Evolutionary conservation across 2,329 filamentous ascomycete genomes (phyloP).

Genomic region (Metarhizium anisopliae): DNA sequence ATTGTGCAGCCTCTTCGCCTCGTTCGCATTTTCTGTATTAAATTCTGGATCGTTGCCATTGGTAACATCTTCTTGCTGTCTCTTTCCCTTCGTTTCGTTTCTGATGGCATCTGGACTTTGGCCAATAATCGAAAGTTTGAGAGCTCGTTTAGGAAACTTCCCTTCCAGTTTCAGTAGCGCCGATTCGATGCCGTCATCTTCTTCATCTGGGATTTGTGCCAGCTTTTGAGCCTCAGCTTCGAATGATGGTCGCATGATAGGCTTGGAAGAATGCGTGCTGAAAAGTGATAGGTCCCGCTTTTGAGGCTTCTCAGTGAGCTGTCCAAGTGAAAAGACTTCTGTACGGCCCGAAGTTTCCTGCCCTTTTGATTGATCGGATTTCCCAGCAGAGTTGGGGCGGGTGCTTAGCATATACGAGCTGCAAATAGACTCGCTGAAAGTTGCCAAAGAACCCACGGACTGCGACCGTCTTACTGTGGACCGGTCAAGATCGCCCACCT

Average conservation of each 20-base stretch:
- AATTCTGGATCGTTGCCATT: neutral
- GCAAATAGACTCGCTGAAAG: constrained; percentile 50
- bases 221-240: constrained; percentile 82
- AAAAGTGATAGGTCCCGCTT: constrained; percentile 45
- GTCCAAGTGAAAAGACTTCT: constrained; percentile 49
- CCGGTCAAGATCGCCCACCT: constrained; percentile 52
- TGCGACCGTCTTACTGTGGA: constrained; percentile 41
- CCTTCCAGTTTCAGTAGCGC: constrained; percentile 88
- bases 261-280: constrained; percentile 54
- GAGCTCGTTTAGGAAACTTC: constrained; percentile 54
- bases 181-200: constrained; percentile 79
- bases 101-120: constrained; percentile 10
- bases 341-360: constrained; percentile 19
- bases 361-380: constrained; percentile 12
- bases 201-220: constrained; percentile 77
- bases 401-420: constrained; percentile 46
- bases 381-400: constrained; percentile 17
- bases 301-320: constrained; percentile 41
- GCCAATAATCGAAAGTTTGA: constrained; percentile 23
- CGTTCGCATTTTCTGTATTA: neutral
- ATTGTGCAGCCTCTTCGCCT: neutral
- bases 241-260: constrained; percentile 65
- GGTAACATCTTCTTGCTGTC: neutral
- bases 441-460: constrained; percentile 51
- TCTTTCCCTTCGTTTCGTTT: neutral